Percentiles rank a stretch among this genome's conserved stretches.
Conservation (phyloP, 768 basidiomycete genomes). For the Chalciporus chontae region DNA sequence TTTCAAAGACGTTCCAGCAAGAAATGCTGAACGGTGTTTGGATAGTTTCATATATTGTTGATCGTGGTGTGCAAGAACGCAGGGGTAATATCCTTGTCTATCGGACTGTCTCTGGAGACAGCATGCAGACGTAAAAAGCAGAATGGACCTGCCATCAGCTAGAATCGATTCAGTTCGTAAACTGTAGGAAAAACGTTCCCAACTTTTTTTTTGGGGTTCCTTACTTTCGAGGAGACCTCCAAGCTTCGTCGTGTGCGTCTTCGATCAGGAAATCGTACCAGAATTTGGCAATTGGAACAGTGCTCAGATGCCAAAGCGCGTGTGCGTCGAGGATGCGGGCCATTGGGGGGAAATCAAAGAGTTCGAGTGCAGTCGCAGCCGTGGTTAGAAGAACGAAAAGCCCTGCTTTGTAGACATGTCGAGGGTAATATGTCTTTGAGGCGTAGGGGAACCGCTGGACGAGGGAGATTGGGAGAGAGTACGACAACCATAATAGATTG, state of each 20-base stretch:
- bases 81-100: constrained; percentile 4
- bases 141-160: constrained; percentile 14
- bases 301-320: constrained; percentile 88
- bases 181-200: background rate
- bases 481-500: constrained; percentile 79
- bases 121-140: too few relatives aligned
- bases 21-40: background rate
- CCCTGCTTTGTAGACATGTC: constrained; percentile 50
- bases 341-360: constrained; percentile 89
- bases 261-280: constrained; percentile 87
- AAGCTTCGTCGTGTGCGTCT: constrained; percentile 69
- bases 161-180: constrained; percentile 8
- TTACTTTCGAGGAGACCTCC: constrained; percentile 46
- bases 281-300: constrained; percentile 66
- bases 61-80: constrained; percentile 24
- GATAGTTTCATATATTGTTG: constrained; percentile 33
- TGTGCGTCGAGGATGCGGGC: constrained; percentile 82
- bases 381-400: constrained; percentile 69
- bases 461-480: constrained; percentile 50
- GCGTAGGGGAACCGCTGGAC: constrained; percentile 53
- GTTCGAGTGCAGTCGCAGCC: constrained; percentile 71
- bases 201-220: too few relatives aligned
- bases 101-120: background rate
- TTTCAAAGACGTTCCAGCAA: background rate
- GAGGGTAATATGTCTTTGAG: constrained; percentile 56